Evolutionary conservation across 305 asterid genomes (phyloP), one percentile per base, ranked within the genome.

Genomic region (Fraxinus platypoda): DNA sequence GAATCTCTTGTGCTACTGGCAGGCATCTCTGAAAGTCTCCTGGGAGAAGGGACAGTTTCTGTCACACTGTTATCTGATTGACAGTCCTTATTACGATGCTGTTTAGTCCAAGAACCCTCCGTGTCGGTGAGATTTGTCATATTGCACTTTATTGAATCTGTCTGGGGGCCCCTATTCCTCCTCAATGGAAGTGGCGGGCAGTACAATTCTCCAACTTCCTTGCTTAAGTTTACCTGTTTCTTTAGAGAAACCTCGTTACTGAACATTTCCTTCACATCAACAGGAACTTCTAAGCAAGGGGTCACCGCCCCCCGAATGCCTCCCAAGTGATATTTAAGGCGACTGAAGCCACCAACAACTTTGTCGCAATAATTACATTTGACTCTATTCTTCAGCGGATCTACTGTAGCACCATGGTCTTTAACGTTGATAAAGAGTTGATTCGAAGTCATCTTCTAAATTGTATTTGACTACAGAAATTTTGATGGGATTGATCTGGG

Each of bases 241-340:
- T 81, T 83, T 59, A 49, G 82, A 33, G 72, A 79, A 31, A 86
- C 38, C 80, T 87, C 86, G 34, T 78, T 81, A 81, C 57, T 64
- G 15, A 76, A 74, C 15, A 28, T 71, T 62, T 77, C 83, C 74
- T 83, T 81, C 49, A 78, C 80, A 57, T 57, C 75, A 66, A 43
- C 19, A 8, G 82, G 83, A 80, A 68, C 83, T 4, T 66, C 52
- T 77, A 72, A 37, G 64, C 82, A 71, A 74, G 86, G 85, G 77
- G 34, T 68, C 43, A 79, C 84, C 81, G 80, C 86, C 80, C 83
- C 79, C 9, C 85, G 77, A 26, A 83, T 25, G 79, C 87, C 89
- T 75, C 84, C 87, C 34, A 86, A 81, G 74, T 78, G 83, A 38
- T 71, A 82, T 43, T 83, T 87, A 6, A 86, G 83, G 19, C 82